Conservation (phyloP, 257 asterid genomes). For the Ilex aquifolium region DNA sequence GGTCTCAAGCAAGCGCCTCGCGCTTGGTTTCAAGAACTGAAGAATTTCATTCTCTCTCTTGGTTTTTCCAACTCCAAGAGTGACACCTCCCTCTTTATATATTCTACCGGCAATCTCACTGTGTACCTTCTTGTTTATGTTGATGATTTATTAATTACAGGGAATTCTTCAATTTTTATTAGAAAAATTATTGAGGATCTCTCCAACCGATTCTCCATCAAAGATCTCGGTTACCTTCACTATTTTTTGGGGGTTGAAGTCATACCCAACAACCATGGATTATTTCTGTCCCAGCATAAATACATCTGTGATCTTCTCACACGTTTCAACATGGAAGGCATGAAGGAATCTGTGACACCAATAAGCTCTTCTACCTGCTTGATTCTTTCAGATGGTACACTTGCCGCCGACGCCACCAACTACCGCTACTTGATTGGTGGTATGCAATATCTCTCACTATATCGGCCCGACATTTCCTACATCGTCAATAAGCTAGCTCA, state of each 20-base stretch:
- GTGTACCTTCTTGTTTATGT: no score
- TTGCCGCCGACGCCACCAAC: background rate
- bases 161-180: no score
- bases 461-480: background rate
- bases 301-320: background rate
- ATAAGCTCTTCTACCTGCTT: background rate
- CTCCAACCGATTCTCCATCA: no score
- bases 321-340: background rate
- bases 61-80: no score
- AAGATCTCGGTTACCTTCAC: background rate
- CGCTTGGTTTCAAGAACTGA: no score
- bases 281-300: background rate
- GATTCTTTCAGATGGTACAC: background rate
- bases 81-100: no score
- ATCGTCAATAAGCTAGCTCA: background rate
- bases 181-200: no score
- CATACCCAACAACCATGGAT: background rate
- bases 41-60: no score
- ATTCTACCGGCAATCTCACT: no score
- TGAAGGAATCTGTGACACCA: background rate
- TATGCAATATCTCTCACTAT: background rate
- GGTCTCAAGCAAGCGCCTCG: no score
- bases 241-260: background rate
- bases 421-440: background rate
- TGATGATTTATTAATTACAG: no score